Evolutionary conservation across 805 yeast species (phyloP).

Genomic region (Kuraishia molischiana): DNA sequence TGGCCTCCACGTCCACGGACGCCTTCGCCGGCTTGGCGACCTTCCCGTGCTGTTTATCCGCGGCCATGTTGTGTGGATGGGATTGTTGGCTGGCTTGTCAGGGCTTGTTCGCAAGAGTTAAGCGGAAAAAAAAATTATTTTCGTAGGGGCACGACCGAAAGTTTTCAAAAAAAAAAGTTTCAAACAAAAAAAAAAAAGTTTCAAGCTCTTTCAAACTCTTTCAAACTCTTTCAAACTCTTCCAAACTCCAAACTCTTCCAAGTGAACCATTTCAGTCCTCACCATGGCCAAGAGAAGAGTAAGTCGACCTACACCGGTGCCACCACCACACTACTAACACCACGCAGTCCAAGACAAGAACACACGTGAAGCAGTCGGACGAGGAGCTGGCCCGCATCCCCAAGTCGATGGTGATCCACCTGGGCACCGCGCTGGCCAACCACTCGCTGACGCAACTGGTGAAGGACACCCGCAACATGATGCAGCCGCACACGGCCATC

Average conservation of each 20-base stretch:
- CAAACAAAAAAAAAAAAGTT: no score
- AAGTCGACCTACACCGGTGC: slow-evolving; percentile 7
- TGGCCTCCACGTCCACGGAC: slow-evolving; percentile 16
- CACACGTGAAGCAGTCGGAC: slow-evolving; percentile 59
- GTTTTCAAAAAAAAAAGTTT: no score
- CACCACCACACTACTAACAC: no score
- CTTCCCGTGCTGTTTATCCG: slow-evolving; percentile 6
- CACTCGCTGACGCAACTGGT: slow-evolving; percentile 80
- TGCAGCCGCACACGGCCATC: slow-evolving; percentile 97
- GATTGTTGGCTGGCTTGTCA: slow-evolving; percentile 3
- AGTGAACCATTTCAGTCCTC: no score
- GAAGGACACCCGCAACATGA: slow-evolving; percentile 74
- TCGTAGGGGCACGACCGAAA: no score
- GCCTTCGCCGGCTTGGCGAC: slow-evolving; percentile 7
- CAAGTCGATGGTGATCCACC: slow-evolving; percentile 85
- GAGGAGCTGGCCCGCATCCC: slow-evolving; percentile 73
- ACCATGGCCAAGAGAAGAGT: slow-evolving; percentile 21
- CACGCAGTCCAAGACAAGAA: slow-evolving; percentile 72
- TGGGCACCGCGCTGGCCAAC: slow-evolving; percentile 67
- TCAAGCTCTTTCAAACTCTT: no score
- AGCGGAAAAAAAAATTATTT: no score
- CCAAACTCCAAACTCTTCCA: no score
- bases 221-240: no score
- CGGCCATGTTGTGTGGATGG: slow-evolving; percentile 3
- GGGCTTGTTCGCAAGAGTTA: slow-evolving; percentile 1